phyloP scores from a whole-genome alignment of 352 stramenopile genomes.

The Globisporangium heterothallicum region DNA sequence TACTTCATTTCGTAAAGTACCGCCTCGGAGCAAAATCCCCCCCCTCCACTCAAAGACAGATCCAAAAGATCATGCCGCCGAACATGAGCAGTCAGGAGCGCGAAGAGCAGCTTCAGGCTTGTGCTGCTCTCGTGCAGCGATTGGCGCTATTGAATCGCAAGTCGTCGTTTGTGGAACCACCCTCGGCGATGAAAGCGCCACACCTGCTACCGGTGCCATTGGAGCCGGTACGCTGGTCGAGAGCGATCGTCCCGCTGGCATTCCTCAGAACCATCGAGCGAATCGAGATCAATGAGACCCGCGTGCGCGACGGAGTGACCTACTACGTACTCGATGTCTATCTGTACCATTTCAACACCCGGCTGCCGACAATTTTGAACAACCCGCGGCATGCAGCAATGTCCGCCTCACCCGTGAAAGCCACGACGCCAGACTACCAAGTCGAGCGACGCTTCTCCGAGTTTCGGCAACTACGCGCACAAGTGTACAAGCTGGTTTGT shows the following conservation, averaged over 20 bases:
- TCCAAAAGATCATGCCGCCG: too few species aligned
- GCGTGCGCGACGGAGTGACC: slow-evolving; percentile 31
- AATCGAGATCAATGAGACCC: slow-evolving; percentile 36
- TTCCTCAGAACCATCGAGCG: slow-evolving; percentile 34
- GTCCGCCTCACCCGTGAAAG: too few species aligned
- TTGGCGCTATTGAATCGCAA: not conserved
- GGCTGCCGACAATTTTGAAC: not conserved
- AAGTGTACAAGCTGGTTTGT: not conserved
- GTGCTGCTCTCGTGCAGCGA: not conserved
- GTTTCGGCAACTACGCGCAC: slow-evolving; percentile 1
- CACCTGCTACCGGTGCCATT: not conserved
- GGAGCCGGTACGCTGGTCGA: slow-evolving; percentile 9
- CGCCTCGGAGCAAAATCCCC: too few species aligned
- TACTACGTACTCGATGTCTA: slow-evolving; percentile 34
- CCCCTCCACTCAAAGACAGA: too few species aligned
- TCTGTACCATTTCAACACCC: not conserved
- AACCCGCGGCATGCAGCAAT: not conserved
- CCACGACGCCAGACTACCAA: slow-evolving; percentile 2
- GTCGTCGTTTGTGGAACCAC: not conserved
- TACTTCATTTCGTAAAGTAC: too few species aligned
- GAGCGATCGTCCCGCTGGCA: slow-evolving; percentile 22
- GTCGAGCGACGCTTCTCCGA: slow-evolving; percentile 3
- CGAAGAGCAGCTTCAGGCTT: too few species aligned
- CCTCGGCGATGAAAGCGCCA: not conserved
- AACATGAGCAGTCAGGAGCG: too few species aligned